phyloP scores from a whole-genome alignment of 2,329 filamentous ascomycete genomes.

The Thielaviopsis populi region DNA sequence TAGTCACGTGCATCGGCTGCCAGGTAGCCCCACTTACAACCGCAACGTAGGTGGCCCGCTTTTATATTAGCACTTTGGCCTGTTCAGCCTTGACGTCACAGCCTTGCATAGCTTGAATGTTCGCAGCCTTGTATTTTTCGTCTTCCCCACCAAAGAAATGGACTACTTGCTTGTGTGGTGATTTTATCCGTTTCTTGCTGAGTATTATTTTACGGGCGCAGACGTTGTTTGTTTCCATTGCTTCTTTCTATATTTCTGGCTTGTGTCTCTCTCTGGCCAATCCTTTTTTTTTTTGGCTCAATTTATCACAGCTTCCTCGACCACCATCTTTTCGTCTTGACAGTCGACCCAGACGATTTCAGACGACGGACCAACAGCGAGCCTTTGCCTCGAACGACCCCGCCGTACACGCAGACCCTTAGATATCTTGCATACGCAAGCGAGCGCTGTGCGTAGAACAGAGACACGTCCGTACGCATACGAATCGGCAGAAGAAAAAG shows the following conservation, averaged over 20 bases:
- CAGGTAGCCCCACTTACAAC: not conserved
- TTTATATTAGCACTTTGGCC: not conserved
- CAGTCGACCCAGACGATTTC: no score
- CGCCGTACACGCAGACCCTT: not conserved
- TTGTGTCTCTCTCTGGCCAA: no score
- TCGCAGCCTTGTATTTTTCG: not conserved
- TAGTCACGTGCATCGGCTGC: not conserved
- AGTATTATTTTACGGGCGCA: not conserved
- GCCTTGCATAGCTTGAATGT: conserved; percentile 12
- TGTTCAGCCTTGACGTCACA: conserved; percentile 17
- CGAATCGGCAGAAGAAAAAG: not conserved
- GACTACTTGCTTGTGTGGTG: not conserved
- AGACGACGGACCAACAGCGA: no score
- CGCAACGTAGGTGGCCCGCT: not conserved
- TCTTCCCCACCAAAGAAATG: not conserved
- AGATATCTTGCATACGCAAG: not conserved
- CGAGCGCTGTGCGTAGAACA: not conserved
- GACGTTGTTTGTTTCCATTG: not conserved
- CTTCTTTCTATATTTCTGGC: not conserved
- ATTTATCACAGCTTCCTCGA: no score
- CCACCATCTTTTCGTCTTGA: no score
- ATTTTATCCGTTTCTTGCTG: not conserved
- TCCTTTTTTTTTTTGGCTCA: no score
- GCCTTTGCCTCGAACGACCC: no score
- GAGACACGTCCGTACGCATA: not conserved